phyloP scores from a whole-genome alignment of 495 filamentous ascomycete species.

The Penicillium dipodomyicola region DNA sequence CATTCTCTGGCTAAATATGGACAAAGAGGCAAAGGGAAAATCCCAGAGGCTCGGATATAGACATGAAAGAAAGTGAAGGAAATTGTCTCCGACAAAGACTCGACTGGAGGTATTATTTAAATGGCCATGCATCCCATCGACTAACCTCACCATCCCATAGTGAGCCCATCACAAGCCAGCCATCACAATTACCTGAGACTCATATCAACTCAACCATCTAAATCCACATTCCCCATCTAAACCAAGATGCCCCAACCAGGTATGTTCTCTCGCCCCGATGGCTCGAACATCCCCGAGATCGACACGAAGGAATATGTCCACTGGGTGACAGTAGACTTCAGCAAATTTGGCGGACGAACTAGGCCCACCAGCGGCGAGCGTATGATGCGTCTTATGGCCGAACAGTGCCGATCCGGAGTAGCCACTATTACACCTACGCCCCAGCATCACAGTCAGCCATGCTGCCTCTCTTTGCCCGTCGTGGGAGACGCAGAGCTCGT shows the following conservation, averaged over 20 bases:
- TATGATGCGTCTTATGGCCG: conserved; percentile 6
- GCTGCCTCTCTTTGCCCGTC: conserved; percentile 2
- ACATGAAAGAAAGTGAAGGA: background rate
- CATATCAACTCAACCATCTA: background rate
- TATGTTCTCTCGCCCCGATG: conserved; percentile 4
- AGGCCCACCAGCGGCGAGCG: background rate
- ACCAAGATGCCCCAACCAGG: background rate
- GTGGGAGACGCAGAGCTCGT: background rate
- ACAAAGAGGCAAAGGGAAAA: conserved; percentile 1
- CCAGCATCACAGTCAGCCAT: background rate
- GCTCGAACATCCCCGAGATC: background rate
- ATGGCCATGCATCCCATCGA: background rate
- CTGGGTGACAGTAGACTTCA: conserved; percentile 7
- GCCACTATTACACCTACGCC: background rate
- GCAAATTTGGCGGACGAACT: background rate
- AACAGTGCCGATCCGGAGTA: background rate
- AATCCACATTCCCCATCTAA: background rate
- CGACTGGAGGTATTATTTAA: background rate
- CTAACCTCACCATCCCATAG: background rate
- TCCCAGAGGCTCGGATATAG: background rate
- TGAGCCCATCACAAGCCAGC: background rate
- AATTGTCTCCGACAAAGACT: conserved; percentile 2
- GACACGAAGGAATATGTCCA: background rate
- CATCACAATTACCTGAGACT: background rate
- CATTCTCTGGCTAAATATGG: background rate